A percentile compares a stretch with the other conserved stretches of the same genome.
These are phyloP conservation scores for Metrosideros polymorpha DNA, from an alignment of 441 rosid species.

Conservation along the genomic window DNA sequence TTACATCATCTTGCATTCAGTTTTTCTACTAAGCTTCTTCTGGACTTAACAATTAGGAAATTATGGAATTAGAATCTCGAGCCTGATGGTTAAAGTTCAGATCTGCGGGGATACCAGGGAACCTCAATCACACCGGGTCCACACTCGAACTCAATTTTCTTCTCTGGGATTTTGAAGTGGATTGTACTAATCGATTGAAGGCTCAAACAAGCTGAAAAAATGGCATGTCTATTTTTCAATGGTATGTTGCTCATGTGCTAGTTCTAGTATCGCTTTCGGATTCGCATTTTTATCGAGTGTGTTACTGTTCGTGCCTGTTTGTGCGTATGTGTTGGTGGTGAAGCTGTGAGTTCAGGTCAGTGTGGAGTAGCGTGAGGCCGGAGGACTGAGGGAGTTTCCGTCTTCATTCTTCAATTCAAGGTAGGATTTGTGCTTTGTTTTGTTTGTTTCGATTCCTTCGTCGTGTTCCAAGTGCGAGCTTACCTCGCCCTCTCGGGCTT, in stretches of 20 bases:
- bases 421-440: neutral
- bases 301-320: neutral
- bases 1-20: too few relatives aligned
- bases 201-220: neutral
- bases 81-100: neutral
- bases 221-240: rapidly evolving
- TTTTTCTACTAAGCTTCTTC: neutral
- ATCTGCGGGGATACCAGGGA: neutral
- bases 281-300: neutral
- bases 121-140: neutral
- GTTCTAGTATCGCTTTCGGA: neutral
- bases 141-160: neutral
- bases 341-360: neutral
- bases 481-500: too few relatives aligned
- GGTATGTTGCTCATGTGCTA: neutral
- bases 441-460: neutral
- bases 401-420: neutral
- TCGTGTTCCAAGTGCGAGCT: neutral
- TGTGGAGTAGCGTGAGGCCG: neutral
- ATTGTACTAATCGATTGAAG: neutral
- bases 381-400: neutral
- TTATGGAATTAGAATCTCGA: neutral
- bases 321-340: neutral
- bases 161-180: neutral
- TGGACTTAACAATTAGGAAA: neutral